Percentiles rank a stretch among this genome's conserved stretches.
Evolutionary conservation across 441 rosid species (phyloP).

Genomic region (Populus trichocarpa): DNA sequence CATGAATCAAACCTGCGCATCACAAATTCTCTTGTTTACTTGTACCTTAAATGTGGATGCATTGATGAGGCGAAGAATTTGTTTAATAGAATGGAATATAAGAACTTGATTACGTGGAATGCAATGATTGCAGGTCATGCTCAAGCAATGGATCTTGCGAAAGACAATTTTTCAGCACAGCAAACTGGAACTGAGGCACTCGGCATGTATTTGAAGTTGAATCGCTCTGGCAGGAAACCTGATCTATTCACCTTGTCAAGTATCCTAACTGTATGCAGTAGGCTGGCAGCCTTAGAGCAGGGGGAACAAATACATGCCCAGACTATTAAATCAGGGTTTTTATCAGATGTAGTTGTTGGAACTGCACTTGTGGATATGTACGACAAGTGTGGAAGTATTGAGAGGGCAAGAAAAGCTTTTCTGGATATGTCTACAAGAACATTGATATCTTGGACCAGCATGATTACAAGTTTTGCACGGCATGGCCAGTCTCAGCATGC

Average conservation of each 20-base stretch:
- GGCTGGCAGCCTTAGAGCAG: slow-evolving; percentile 38
- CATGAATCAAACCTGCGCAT: slow-evolving; percentile 28
- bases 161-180: slow-evolving; percentile 40
- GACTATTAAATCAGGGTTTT: slow-evolving; percentile 49
- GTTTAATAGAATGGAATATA: slow-evolving; percentile 26
- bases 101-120: slow-evolving; percentile 55
- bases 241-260: slow-evolving; percentile 53
- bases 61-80: slow-evolving; percentile 33
- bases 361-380: slow-evolving; percentile 57
- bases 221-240: slow-evolving; percentile 34
- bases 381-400: slow-evolving; percentile 49
- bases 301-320: slow-evolving; percentile 65
- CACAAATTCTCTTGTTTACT: slow-evolving; percentile 43
- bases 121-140: slow-evolving; percentile 56
- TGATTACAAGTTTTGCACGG: slow-evolving; percentile 46
- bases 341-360: slow-evolving; percentile 51
- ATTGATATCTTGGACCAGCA: slow-evolving; percentile 64
- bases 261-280: slow-evolving; percentile 40
- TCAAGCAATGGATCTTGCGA: slow-evolving; percentile 39
- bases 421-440: slow-evolving; percentile 49
- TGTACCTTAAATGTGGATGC: slow-evolving; percentile 48
- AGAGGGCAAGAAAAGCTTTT: slow-evolving; percentile 46
- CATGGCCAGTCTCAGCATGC: slow-evolving; percentile 25
- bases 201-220: slow-evolving; percentile 31
- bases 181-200: slow-evolving; percentile 39